These are phyloP conservation scores for Gaeumannomyces sp. DNA, from an alignment of 2,329 filamentous ascomycete species.

Conservation along the genomic window DNA sequence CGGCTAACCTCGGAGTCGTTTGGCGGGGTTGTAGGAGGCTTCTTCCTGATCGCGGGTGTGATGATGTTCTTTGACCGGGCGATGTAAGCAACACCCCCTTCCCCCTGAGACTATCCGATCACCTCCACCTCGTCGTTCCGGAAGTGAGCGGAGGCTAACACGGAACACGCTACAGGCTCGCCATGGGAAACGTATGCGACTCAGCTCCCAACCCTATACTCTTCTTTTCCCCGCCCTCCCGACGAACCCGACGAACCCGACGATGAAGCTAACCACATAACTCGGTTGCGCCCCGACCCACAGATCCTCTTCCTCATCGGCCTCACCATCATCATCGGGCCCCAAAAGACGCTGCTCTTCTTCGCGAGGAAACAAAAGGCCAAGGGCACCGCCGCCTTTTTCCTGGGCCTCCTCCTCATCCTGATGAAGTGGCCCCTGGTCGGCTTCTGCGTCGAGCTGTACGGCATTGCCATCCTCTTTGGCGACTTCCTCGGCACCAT, in stretches of 20 bases:
- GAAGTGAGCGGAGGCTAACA: constrained; percentile 7
- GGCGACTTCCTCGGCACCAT: constrained; percentile 95
- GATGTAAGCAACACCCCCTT: constrained; percentile 54
- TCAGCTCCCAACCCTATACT: constrained; percentile 11
- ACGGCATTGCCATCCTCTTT: constrained; percentile 89
- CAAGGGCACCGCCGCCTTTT: constrained; percentile 86
- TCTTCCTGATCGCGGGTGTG: constrained; percentile 92
- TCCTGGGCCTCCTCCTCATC: constrained; percentile 75
- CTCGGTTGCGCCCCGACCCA: background rate
- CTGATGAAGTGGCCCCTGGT: constrained; percentile 84
- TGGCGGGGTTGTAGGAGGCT: constrained; percentile 57
- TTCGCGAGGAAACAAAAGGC: constrained; percentile 91
- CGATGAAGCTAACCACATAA: constrained; percentile 6
- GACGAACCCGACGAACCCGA: constrained; percentile 11
- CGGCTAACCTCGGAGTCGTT: constrained; percentile 17
- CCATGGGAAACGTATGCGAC: constrained; percentile 83
- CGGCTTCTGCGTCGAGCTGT: constrained; percentile 84
- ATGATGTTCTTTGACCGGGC: constrained; percentile 97
- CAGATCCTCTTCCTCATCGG: constrained; percentile 97
- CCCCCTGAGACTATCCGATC: background rate
- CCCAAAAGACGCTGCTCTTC: constrained; percentile 85
- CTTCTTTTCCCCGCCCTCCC: background rate
- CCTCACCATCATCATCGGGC: constrained; percentile 90
- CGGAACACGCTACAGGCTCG: constrained; percentile 55
- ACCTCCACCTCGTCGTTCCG: background rate